Evolutionary conservation across 306 rosid genomes (phyloP), one percentile per base, ranked within the genome.

Genomic region (Citrullus amarus): DNA sequence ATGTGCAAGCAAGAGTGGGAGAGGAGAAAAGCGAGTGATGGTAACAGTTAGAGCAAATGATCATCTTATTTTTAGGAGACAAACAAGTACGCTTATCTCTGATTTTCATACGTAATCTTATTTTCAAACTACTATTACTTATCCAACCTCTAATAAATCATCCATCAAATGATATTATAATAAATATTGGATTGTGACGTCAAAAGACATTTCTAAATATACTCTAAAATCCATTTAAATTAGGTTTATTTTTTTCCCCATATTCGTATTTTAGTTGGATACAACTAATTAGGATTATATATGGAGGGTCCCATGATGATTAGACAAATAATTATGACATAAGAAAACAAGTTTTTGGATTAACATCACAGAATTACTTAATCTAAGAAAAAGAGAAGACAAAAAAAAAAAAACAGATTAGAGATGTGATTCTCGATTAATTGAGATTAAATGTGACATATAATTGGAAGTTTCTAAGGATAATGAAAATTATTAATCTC

Each of bases 401-500:
- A 25, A 25, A 25, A 1, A 25, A 25, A 25, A 25, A 25, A 25
- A 53, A 53, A 53, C 9, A 53, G 57, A 66, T 66, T 66, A 16
- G 3, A 17, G 72, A 3, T 36, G 14, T 36, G 72, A 57, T n/a
- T n/a, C 4, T 57, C 22, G 16, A 32, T n/a, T 39, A 18, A 68
- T 67, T 41, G 30, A 41, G 54, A 20, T 68, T n/a, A 68, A 41
- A 1, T 48, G 53, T 68, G 54, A 68, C 54, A 68, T 41, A 22
- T 41, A 68, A 68, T 68, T 18, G 9, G 75, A 68, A 68, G 75
- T 41, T 68, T 68, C 75, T 68, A 41, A 18, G 32, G 75, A 68
- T 68, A 68, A 68, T 43, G 8, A 68, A 68, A 68, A 43, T 17
- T 68, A 68, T 38, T 68, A 0, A 9, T 10, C 75, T 18, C 12